These are phyloP conservation scores for Aspergillus funiculosus DNA, from an alignment of 495 filamentous ascomycete species.

Conservation along the genomic window DNA sequence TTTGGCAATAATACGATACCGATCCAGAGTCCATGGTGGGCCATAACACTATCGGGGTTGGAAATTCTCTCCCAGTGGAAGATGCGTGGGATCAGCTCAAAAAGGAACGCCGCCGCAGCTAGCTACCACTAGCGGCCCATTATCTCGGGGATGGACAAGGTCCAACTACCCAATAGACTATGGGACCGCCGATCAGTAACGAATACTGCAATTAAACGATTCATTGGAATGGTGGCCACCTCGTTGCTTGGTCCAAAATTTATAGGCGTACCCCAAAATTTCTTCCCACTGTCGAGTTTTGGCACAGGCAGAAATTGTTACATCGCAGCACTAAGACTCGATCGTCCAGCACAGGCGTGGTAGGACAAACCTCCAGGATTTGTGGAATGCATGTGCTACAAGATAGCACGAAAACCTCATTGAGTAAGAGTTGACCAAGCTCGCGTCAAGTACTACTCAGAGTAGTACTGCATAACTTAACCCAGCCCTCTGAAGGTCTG, in stretches of 20 bases:
- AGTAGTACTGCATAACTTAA: too few relatives aligned
- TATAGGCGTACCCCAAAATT: too few relatives aligned
- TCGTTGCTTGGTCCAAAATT: neutral
- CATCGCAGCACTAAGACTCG: neutral
- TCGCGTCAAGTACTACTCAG: too few relatives aligned
- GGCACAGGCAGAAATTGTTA: neutral
- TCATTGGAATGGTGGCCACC: neutral
- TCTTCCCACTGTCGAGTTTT: neutral
- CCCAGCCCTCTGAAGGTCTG: too few relatives aligned
- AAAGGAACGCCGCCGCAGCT: neutral
- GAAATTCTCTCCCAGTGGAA: neutral
- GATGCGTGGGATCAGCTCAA: neutral
- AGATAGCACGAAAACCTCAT: too few relatives aligned
- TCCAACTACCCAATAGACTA: conserved; percentile 1
- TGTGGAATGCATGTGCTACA: too few relatives aligned
- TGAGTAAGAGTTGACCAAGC: too few relatives aligned
- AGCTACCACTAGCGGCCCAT: conserved; percentile 1
- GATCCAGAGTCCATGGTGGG: neutral
- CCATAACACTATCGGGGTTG: neutral
- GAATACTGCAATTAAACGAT: neutral
- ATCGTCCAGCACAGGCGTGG: too few relatives aligned
- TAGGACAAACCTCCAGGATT: too few relatives aligned
- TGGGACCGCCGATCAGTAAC: conserved; percentile 1
- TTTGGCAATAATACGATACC: neutral
- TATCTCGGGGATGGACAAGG: neutral